Evolutionary conservation across 1,139 yeast genomes (phyloP).

Genomic region (Fermentozyma sake): DNA sequence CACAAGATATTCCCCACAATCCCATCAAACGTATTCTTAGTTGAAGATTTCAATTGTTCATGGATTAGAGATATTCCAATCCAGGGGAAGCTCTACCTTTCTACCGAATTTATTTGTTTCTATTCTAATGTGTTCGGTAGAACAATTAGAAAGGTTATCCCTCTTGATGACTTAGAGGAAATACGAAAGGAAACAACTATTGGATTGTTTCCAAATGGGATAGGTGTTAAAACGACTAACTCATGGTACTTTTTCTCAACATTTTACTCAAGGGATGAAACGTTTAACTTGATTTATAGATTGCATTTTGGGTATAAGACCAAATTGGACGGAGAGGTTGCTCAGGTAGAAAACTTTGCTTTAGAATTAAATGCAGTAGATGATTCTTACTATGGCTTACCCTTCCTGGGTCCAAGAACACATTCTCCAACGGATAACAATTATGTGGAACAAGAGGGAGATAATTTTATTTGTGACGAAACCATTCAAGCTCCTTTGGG

Average conservation of each 20-base stretch:
- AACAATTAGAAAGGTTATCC: constrained; percentile 77
- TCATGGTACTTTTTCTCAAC: constrained; percentile 79
- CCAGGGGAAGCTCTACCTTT: constrained; percentile 86
- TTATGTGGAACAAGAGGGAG: constrained; percentile 28
- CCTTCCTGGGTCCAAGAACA: constrained; percentile 1
- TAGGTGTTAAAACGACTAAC: constrained; percentile 62
- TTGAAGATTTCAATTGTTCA: constrained; percentile 49
- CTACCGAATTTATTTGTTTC: constrained; percentile 79
- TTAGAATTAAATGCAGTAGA: constrained; percentile 3
- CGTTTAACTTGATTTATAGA: constrained; percentile 61
- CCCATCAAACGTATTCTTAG: background rate
- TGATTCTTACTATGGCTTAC: constrained; percentile 1
- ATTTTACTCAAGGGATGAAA: constrained; percentile 75
- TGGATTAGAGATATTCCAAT: constrained; percentile 77
- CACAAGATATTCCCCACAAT: constrained; percentile 1
- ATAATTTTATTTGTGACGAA: constrained; percentile 31
- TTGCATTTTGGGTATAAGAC: constrained; percentile 38
- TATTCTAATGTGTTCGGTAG: constrained; percentile 88
- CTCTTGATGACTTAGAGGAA: constrained; percentile 64
- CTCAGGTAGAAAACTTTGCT: constrained; percentile 2
- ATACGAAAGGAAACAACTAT: constrained; percentile 82
- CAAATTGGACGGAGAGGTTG: too few species aligned
- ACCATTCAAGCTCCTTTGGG: constrained; percentile 45
- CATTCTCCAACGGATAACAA: constrained; percentile 28
- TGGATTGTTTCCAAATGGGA: constrained; percentile 89